Evolutionary conservation across 2,329 filamentous ascomycete genomes (phyloP), one percentile per base, ranked within the genome.

Genomic region (Nothophaeocryptopus gaeumannii): DNA sequence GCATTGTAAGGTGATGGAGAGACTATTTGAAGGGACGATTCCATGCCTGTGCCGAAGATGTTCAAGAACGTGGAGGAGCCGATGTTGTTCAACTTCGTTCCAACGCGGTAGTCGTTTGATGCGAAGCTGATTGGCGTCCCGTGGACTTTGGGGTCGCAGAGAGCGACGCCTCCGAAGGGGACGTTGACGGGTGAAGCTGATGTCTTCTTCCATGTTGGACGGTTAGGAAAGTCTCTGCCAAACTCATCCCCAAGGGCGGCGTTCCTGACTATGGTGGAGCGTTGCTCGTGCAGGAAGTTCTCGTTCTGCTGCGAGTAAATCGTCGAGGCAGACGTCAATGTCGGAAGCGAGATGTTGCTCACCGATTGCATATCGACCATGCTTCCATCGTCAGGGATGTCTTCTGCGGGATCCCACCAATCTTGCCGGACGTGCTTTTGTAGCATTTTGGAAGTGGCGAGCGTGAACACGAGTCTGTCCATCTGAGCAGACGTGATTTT

Each of bases 1-100:
- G 39, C 33, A 44, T 44, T 55, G 26, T 20, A 16, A 20, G 15
- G 39, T 20, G 51, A 48, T 2, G 55, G 47, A 2, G 59, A 47
- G 39, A 62, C 58, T 36, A 66, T 47, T 10, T 61, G 61, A 11
- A 67, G 51, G 3, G 56, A 56, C 39, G 56, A 62, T 40, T 61
- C 61, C 15, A 58, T 51, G 12, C 58, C 56, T 5, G 54, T 55
- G n/a, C 59, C 63, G 43, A 62, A 65, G 7, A 66, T 47, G 11
- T 57, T 61, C 12, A 65, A 50, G 40, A 61, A 64, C 8, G 55
- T 61, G 45, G 62, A 64, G 14, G 54, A 50, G 5, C 65, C 63
- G 7, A 64, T 37, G 8, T 50, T 35, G 5, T 62, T 45, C 5
- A 53, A 45, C 14, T 59, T 56, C 5, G 56, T 38, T 11, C 56